Evolutionary conservation across 1,284 basidiomycete species (phyloP), one percentile per base, ranked within the genome.

Genomic region (Sanghuangporus weigelae): DNA sequence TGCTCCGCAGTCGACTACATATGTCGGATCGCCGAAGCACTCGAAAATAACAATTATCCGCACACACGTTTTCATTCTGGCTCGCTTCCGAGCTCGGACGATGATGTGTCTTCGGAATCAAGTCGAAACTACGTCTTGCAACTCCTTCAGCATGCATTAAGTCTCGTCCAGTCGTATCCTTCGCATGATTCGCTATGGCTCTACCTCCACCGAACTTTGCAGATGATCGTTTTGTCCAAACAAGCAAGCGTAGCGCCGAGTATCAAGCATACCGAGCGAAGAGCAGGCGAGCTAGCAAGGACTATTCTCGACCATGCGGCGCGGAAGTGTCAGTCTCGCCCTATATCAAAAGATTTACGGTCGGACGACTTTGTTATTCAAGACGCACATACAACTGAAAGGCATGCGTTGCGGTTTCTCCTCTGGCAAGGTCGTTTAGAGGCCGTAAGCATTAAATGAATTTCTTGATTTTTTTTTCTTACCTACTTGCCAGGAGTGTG

Each of bases 151-250:
- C 84, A 87, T 68, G 81, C 83, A 16, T 65, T 77, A 40, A 75
- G 76, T 10, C 78, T 88, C 31, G 70, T 86, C 10, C 67, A 68
- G 21, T 67, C 74, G 31, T 86, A 81, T 68, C 81, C 85, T 5
- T 67, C 75, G 42, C 83, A 86, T 64, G 84, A 88, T 68, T 72
- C 85, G 0, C 75, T 88, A 35, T 87, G 86, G 86, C 73, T 84
- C 66, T 88, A 86, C 72, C 67, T 84, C 44, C 77, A 84, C 3
- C 66, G 69, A 10, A 69, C 68, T 39, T 42, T 59, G 16, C 6
- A 19, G 10, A 44, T 44, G 42, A 12, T 44, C 6, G 42, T 7
- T 12, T 44, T 7, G 26, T 31, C 26, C 26, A 31, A 31, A 31
- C 26, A 4, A 31, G 5, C 3, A 3, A 31, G 12, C 40, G 40